Evolutionary conservation across 371 early-diverging fungal genomes (phyloP), one percentile per base, ranked within the genome.

Genomic region (Rhizomucor miehei): DNA sequence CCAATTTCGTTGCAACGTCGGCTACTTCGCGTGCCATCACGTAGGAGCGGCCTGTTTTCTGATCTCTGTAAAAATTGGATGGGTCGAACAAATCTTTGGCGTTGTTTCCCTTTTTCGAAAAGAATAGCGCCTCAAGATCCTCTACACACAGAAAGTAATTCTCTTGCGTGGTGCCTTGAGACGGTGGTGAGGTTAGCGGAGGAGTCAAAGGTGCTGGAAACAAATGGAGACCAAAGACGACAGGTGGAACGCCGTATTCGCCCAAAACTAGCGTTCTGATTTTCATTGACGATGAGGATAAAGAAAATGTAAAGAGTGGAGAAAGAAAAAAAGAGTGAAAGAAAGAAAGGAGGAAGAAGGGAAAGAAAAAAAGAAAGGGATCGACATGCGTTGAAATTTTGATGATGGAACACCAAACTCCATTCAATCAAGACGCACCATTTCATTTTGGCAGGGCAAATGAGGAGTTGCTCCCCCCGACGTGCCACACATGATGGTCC

Each of bases 151-250:
- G 44, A 50, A 56, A 63, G 35, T 57, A 48, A 21, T 44, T 45
- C 19, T 53, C 36, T 0, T 17, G 36, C 21, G 54, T 35, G 3
- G 29, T 29, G 29, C 29, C 29, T 8, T 29, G 29, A 13, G 14
- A 39, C 44, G 57, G 51, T 25, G 58, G 45, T 14, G 54, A 45
- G 6, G 51, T 49, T 12, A 57, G 43, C 16, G 63, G 63, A 29
- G 63, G 63, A 38, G 63, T 58, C 40, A 63, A 37, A 29, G 63
- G 63, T 25, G 53, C 51, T 13, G 63, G 63, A 44, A 63, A 63
- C 37, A 53, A 24, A 25, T 58, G 58, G n/a, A 63, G 48, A 12
- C 55, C 48, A 43, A 63, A 63, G 19, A 53, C 54, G 8, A 38
- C 34, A 24, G 57, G 53, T 19, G 57, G 54, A 25, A 48, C 45